Conservation (phyloP, 176 grass and related monocot genomes). For the Alopecurus myosuroides region DNA sequence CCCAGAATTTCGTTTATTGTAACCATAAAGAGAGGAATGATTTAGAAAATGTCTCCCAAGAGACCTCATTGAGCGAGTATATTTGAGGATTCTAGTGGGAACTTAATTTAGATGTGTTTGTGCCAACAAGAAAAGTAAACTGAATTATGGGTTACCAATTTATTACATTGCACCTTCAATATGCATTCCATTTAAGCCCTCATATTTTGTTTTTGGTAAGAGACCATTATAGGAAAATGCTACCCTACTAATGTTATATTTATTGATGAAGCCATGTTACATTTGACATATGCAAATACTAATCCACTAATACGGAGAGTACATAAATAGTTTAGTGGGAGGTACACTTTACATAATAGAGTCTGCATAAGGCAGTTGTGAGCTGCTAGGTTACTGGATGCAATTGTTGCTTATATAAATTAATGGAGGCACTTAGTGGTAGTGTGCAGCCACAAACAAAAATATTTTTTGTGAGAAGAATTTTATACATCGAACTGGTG, state of each 20-base stretch:
- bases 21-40: neutral
- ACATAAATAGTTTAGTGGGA: too few species aligned
- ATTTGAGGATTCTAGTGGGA: slow-evolving; percentile 1
- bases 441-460: too few species aligned
- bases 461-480: too few species aligned
- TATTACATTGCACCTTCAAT: neutral
- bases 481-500: too few species aligned
- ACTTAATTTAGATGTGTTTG: neutral
- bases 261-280: neutral
- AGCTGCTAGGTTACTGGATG: too few species aligned
- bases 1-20: too few species aligned
- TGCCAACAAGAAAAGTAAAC: slow-evolving; percentile 18
- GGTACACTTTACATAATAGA: too few species aligned
- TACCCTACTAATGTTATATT: slow-evolving; percentile 15
- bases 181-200: neutral
- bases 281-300: too few species aligned
- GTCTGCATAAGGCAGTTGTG: too few species aligned
- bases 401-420: too few species aligned
- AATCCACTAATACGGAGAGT: too few species aligned
- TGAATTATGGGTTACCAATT: neutral
- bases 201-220: neutral
- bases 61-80: slow-evolving; percentile 3
- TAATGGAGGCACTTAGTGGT: too few species aligned
- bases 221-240: neutral
- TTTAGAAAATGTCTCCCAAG: neutral